phyloP scores from a whole-genome alignment of 129 eudicot species.

The Chrysanthemum seticuspe region DNA sequence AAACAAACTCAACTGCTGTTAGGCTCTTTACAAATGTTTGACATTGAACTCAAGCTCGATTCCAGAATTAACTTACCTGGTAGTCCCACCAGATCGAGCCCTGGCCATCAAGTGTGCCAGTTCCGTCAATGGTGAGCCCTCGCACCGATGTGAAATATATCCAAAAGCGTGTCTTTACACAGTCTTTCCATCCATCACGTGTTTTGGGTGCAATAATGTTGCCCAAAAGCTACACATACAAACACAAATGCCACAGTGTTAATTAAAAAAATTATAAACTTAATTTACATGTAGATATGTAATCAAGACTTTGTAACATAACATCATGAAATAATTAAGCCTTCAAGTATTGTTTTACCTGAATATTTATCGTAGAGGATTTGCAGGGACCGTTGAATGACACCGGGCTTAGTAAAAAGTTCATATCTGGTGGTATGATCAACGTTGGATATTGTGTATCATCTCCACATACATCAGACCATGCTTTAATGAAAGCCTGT shows the following conservation, averaged over 20 bases:
- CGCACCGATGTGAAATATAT: conserved; percentile 18
- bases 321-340: background rate
- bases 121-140: conserved; percentile 36
- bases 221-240: conserved; percentile 31
- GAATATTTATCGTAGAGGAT: conserved; percentile 1
- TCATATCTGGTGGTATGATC: conserved; percentile 24
- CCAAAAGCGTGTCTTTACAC: conserved; percentile 9
- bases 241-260: background rate
- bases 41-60: background rate
- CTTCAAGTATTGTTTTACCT: conserved; percentile 6
- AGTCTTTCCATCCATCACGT: conserved; percentile 31
- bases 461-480: conserved; percentile 37
- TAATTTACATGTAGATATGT: too few species aligned
- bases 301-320: too few species aligned
- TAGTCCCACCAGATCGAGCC: conserved; percentile 42
- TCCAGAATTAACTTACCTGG: background rate
- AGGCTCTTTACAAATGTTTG: background rate
- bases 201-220: conserved; percentile 35
- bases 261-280: background rate
- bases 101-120: conserved; percentile 35
- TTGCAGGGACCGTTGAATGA: conserved; percentile 35
- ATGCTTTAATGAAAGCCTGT: conserved; percentile 38
- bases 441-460: conserved; percentile 6
- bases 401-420: conserved; percentile 26
- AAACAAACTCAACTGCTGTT: background rate